Conservation (phyloP, 2,329 filamentous ascomycete genomes). For the Bipolaris cookei region DNA sequence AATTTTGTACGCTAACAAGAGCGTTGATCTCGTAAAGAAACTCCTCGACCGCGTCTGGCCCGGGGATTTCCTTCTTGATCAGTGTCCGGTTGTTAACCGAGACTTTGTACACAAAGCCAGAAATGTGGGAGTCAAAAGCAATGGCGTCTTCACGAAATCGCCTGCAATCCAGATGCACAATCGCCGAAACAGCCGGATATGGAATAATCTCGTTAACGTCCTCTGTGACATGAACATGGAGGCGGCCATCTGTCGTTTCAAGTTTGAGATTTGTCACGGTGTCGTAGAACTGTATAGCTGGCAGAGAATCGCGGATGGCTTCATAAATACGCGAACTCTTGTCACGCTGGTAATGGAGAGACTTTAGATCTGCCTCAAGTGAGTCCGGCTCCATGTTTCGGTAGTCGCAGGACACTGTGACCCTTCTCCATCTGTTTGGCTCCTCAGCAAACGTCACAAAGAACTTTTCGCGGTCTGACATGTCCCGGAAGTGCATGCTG, state of each 20-base stretch:
- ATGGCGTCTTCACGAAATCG: constrained; percentile 76
- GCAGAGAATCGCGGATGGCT: constrained; percentile 86
- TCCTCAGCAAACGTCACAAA: constrained; percentile 92
- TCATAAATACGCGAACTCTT: constrained; percentile 95
- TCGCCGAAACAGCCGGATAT: constrained; percentile 75
- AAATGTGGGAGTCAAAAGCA: constrained; percentile 88
- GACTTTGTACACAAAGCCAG: constrained; percentile 97
- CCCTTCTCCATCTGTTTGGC: constrained; percentile 78
- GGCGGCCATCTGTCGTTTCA: constrained; percentile 81
- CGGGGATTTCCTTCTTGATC: constrained; percentile 98
- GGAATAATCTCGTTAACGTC: constrained; percentile 93
- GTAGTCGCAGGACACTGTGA: constrained; percentile 95
- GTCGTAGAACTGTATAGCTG: constrained; percentile 94
- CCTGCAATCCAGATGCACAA: constrained; percentile 69
- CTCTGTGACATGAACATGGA: constrained; percentile 98
- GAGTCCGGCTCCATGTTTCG: constrained; percentile 79
- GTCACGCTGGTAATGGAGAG: constrained; percentile 82
- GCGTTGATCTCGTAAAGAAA: constrained; percentile 98
- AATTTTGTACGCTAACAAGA: constrained; percentile 75
- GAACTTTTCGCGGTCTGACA: constrained; percentile 93
- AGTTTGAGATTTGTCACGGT: constrained; percentile 96
- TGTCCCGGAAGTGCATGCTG: constrained; percentile 97
- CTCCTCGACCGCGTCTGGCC: constrained; percentile 92
- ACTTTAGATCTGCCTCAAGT: constrained; percentile 80
- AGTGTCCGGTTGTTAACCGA: constrained; percentile 70